Evolutionary conservation across 805 yeast genomes (phyloP), one percentile per base, ranked within the genome.

Genomic region (Saitoella complicata): DNA sequence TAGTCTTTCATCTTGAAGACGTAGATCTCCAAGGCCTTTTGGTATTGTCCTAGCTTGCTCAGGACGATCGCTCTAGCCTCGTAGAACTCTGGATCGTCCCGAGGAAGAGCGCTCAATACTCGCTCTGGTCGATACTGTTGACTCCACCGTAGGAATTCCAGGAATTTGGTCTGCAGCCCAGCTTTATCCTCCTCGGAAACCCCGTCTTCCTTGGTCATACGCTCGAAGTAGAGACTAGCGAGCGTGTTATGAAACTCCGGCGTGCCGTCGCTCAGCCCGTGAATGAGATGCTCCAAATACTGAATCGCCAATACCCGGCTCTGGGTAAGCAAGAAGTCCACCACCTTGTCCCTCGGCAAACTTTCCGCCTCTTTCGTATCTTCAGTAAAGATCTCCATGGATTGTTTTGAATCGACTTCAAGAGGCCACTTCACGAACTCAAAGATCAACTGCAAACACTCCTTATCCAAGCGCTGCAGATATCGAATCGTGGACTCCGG

Each of bases 351-450:
- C 41, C 70, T 69, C 49, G 81, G 72, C 43, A 78, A 69, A 9
- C 73, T 63, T 47, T 75, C 78, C 46, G 81, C 70, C 50, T 73
- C 75, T 8, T 71, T 68, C 0, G 80, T 66, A 43, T 78, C 80
- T 46, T 72, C 75, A 69, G 83, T 67, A 51, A 86, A 86, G 0
- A 88, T 66, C 13, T 63, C 60, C 48, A 45, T 58, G 52, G 72
- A 72, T 54, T 66, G 60, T 7, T 62, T 49, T 7, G 57, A 53
- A 43, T 65, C 62, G 5, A 55, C 46, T 8, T 56, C 53, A 37
- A 80, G 60, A 6, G 78, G 67, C 72, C 77, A 72, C 21, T 62
- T 53, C 0, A 81, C 58, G 56, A 69, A 79, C 47, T 75, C 61
- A 38, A 84, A 69, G 1, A 84, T 67, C 10, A 80, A 57, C 11